These are phyloP conservation scores for Vigna angularis DNA, from an alignment of 306 rosid species.

Conservation along the genomic window DNA sequence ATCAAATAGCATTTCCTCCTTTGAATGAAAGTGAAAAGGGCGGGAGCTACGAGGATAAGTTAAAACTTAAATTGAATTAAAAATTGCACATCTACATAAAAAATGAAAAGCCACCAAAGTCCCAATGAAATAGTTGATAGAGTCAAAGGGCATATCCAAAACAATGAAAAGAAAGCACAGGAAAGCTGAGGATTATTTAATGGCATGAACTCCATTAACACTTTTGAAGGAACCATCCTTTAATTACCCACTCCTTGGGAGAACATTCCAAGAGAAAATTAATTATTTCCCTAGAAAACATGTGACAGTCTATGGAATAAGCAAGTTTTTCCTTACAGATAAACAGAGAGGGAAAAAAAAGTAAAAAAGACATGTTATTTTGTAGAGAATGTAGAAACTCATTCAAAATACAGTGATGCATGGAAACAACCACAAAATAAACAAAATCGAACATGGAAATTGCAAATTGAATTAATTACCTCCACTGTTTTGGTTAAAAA, in stretches of 20 bases:
- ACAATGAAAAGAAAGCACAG: background rate
- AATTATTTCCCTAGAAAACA: background rate
- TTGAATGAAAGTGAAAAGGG: background rate
- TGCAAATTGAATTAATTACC: constrained; percentile 57
- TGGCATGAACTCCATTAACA: background rate
- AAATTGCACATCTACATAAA: background rate
- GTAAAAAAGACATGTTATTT: background rate
- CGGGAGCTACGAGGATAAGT: constrained; percentile 19
- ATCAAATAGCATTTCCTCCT: background rate
- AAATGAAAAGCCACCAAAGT: constrained; percentile 1
- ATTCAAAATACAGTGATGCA: constrained; percentile 20
- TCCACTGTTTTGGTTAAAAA: constrained; percentile 71
- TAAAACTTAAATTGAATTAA: background rate
- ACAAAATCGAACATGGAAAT: background rate
- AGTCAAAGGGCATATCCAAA: background rate
- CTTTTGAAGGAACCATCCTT: too few relatives aligned
- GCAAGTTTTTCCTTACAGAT: background rate
- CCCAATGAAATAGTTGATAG: background rate
- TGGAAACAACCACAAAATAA: background rate
- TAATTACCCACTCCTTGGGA: too few relatives aligned
- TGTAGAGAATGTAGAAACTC: constrained; percentile 17
- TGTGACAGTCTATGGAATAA: constrained; percentile 4
- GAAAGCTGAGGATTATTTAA: background rate
- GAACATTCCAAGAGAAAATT: too few relatives aligned
- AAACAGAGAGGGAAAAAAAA: background rate